phyloP scores from a whole-genome alignment of 1,284 basidiomycete species.

The Cutaneotrichosporon sp. region DNA sequence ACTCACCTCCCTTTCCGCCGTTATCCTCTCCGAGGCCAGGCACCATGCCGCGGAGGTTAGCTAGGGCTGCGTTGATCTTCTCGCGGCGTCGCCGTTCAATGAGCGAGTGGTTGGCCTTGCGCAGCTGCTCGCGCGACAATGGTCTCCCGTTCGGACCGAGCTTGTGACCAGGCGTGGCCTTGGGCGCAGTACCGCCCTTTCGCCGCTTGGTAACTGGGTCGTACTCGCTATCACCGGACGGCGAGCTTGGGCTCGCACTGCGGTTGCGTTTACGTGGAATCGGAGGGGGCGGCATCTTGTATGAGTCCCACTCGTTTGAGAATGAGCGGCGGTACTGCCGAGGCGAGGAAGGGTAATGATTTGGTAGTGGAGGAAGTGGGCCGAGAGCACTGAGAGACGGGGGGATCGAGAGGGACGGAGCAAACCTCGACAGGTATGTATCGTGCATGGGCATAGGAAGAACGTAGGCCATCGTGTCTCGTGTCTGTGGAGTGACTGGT shows the following conservation, averaged over 20 bases:
- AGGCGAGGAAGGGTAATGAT: background rate
- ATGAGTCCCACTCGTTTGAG: background rate
- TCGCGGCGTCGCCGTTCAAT: constrained; percentile 52
- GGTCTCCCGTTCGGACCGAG: constrained; percentile 24
- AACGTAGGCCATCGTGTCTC: constrained; percentile 11
- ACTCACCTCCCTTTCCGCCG: constrained; percentile 49
- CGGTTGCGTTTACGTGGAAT: constrained; percentile 31
- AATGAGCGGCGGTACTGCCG: background rate
- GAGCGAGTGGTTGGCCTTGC: constrained; percentile 52
- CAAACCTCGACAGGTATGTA: constrained; percentile 7
- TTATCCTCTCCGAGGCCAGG: constrained; percentile 47
- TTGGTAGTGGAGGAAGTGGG: background rate
- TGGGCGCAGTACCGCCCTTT: background rate
- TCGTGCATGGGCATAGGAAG: constrained; percentile 4
- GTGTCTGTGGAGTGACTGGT: background rate
- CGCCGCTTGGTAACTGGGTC: constrained; percentile 14
- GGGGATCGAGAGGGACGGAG: background rate
- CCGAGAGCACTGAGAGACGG: constrained; percentile 4
- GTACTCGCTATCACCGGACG: constrained; percentile 36
- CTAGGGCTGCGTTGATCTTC: constrained; percentile 52
- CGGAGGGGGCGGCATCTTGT: constrained; percentile 28
- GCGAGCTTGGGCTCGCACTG: constrained; percentile 18
- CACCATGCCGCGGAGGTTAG: constrained; percentile 49
- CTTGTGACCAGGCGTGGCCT: constrained; percentile 1
- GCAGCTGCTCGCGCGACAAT: constrained; percentile 44